Evolutionary conservation across 352 stramenopile species (phyloP).

Genomic region (Pythium coloratum): DNA sequence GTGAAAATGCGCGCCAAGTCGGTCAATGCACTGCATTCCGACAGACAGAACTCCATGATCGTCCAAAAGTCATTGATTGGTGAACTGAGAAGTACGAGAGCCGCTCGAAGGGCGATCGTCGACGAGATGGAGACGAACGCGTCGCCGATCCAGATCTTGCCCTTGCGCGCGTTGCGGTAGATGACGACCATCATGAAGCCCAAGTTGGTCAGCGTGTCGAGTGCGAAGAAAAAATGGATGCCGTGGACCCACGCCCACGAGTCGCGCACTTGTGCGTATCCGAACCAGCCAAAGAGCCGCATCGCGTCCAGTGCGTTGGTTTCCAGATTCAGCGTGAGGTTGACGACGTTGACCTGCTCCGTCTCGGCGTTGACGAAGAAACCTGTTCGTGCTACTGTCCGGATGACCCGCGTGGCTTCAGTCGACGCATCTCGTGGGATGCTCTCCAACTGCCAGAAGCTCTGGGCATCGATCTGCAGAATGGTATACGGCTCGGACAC

Average conservation of each 20-base stretch:
- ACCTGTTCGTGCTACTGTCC: conserved; percentile 7
- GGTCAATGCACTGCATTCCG: conserved; percentile 15
- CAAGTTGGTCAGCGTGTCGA: conserved; percentile 3
- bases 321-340: background rate
- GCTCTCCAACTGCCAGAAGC: conserved; percentile 20
- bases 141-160: conserved; percentile 23
- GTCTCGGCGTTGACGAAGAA: conserved; percentile 17
- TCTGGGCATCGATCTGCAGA: conserved; percentile 4
- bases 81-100: conserved; percentile 39
- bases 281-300: conserved; percentile 21
- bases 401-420: background rate
- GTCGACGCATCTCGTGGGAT: background rate
- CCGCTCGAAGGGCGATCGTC: conserved; percentile 33
- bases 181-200: conserved; percentile 30
- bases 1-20: conserved; percentile 6
- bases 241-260: conserved; percentile 54
- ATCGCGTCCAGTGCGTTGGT: background rate
- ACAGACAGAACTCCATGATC: conserved; percentile 38
- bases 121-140: conserved; percentile 31
- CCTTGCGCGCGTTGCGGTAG: conserved; percentile 10
- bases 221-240: conserved; percentile 43
- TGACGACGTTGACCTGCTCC: conserved; percentile 22
- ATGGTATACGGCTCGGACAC: conserved; percentile 18
- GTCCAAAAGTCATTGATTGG: conserved; percentile 50
- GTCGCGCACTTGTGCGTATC: conserved; percentile 30